Evolutionary conservation across 169 alveolate genomes (phyloP).

Genomic region (Plasmodium gonderi): DNA sequence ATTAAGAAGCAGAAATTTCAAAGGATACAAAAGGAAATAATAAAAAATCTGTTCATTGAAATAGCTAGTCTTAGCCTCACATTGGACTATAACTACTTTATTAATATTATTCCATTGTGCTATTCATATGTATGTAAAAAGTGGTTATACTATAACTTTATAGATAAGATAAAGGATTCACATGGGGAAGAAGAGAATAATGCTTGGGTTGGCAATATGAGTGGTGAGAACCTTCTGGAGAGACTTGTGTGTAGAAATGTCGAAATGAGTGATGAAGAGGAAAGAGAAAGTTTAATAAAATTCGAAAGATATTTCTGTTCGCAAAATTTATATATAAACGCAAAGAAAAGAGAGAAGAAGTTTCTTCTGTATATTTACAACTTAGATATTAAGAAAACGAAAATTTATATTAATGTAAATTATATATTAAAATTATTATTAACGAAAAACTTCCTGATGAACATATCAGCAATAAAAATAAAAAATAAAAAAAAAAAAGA

Average conservation of each 20-base stretch:
- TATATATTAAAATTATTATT: conserved; percentile 37
- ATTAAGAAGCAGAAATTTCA: conserved; percentile 14
- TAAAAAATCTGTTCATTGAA: conserved; percentile 35
- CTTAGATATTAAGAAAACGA: conserved; percentile 50
- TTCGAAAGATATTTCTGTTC: neutral
- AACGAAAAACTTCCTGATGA: conserved; percentile 50
- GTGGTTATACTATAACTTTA: neutral
- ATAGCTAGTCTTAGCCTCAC: conserved; percentile 37
- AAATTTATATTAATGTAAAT: conserved; percentile 63
- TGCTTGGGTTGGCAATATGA: too few relatives aligned
- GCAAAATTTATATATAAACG: neutral
- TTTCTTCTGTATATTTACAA: conserved; percentile 35
- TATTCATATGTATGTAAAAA: conserved; percentile 20
- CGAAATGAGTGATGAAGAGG: neutral
- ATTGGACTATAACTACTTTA: conserved; percentile 43
- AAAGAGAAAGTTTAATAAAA: neutral
- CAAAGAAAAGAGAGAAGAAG: neutral
- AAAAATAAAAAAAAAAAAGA: conserved; percentile 55
- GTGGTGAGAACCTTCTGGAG: neutral
- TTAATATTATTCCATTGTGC: conserved; percentile 15
- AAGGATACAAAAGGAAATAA: conserved; percentile 1
- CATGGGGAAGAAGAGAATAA: neutral
- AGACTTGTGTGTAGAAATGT: neutral
- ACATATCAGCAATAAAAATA: conserved; percentile 55
- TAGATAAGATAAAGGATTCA: neutral